These are phyloP conservation scores for Piromyces sp. DNA, from an alignment of 192 early-diverging fungal species.

Conservation along the genomic window DNA sequence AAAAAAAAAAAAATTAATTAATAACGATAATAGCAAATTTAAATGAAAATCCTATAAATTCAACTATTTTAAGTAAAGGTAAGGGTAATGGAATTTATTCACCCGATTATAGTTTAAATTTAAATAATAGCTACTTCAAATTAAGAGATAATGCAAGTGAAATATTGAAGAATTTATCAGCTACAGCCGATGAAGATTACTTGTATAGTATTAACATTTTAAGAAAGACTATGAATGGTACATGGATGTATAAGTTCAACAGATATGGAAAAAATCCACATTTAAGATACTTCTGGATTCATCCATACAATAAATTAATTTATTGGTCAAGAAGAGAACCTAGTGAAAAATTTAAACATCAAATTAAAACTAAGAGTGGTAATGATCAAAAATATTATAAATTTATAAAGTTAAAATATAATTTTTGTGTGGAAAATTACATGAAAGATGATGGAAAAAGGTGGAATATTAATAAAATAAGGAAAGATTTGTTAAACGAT, in stretches of 20 bases:
- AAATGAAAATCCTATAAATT: background rate
- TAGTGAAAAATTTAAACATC: background rate
- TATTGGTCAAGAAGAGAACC: background rate
- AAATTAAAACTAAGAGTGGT: background rate
- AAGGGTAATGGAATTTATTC: background rate
- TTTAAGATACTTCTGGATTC: background rate
- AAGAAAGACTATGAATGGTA: background rate
- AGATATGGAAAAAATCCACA: background rate
- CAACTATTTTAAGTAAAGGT: background rate
- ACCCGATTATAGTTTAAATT: background rate
- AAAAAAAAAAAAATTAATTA: too few relatives aligned
- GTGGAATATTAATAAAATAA: too few relatives aligned
- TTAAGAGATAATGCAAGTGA: background rate
- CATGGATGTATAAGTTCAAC: background rate
- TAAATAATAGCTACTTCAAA: background rate
- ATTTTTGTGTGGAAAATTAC: background rate
- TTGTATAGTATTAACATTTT: background rate
- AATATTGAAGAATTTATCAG: background rate
- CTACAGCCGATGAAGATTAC: background rate
- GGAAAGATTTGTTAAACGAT: too few relatives aligned
- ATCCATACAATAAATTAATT: background rate
- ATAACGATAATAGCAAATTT: too few relatives aligned
- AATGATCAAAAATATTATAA: background rate
- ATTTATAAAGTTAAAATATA: background rate
- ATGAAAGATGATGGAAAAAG: too few relatives aligned